phyloP scores from a whole-genome alignment of 306 rosid genomes.

The Betula pendula region DNA sequence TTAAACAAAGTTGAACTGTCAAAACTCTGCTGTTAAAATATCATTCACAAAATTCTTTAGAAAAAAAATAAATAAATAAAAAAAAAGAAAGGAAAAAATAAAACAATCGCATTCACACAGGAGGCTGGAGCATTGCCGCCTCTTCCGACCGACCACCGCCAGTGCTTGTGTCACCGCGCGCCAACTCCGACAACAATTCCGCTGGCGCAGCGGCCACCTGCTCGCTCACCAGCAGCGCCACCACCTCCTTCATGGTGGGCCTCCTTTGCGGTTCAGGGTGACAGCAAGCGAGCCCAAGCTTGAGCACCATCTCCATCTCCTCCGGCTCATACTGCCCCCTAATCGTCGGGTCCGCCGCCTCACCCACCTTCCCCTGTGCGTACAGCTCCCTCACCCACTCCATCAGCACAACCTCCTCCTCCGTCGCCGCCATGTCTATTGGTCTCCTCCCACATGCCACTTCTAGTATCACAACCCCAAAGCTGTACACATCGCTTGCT shows the following conservation, averaged over 20 bases:
- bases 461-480: conserved; percentile 86
- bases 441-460: conserved; percentile 87
- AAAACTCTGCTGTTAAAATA: neutral
- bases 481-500: conserved; percentile 80
- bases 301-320: conserved; percentile 69
- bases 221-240: conserved; percentile 58
- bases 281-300: conserved; percentile 90
- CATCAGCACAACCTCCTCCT: conserved; percentile 65
- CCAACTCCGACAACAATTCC: conserved; percentile 48
- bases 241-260: conserved; percentile 82
- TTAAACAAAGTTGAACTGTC: too few species aligned
- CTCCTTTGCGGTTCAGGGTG: conserved; percentile 79
- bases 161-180: conserved; percentile 20
- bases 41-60: neutral
- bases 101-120: conserved; percentile 30
- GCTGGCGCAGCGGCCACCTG: conserved; percentile 39
- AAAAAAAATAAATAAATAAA: neutral
- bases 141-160: conserved; percentile 2
- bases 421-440: conserved; percentile 51
- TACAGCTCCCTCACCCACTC: conserved; percentile 87
- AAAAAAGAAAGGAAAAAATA: too few species aligned
- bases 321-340: conserved; percentile 47
- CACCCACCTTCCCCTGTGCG: conserved; percentile 37
- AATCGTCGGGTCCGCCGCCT: conserved; percentile 64
- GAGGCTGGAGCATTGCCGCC: conserved; percentile 15